A percentile compares a stretch with the other conserved stretches of the same genome.
These are phyloP conservation scores for Vigna reflexopilosa DNA, from an alignment of 306 rosid species.

Conservation along the genomic window DNA sequence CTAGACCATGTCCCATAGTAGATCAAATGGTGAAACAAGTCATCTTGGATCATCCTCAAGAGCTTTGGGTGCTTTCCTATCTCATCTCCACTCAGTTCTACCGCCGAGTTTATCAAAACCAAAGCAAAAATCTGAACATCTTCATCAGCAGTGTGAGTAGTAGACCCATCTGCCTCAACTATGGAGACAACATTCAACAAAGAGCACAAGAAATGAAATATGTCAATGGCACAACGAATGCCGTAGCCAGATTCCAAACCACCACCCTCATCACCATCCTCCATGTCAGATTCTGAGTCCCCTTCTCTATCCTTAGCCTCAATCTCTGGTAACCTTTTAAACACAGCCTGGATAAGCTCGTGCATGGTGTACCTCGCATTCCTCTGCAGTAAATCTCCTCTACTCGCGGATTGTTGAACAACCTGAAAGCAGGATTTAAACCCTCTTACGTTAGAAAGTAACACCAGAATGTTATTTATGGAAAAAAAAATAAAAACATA, in stretches of 20 bases:
- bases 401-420: conserved; percentile 67
- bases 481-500: background rate
- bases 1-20: conserved; percentile 77
- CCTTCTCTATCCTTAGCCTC: conserved; percentile 49
- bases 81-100: conserved; percentile 81
- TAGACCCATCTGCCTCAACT: conserved; percentile 64
- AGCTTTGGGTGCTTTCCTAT: conserved; percentile 80
- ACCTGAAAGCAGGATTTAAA: conserved; percentile 58
- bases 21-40: conserved; percentile 88
- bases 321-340: conserved; percentile 65
- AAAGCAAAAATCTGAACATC: conserved; percentile 83
- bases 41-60: conserved; percentile 89
- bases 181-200: conserved; percentile 76
- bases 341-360: conserved; percentile 77
- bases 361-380: conserved; percentile 82
- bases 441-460: background rate
- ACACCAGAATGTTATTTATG: background rate
- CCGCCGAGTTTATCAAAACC: conserved; percentile 78
- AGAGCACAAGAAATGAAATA: conserved; percentile 85
- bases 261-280: conserved; percentile 50
- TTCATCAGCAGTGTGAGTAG: conserved; percentile 66
- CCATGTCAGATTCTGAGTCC: conserved; percentile 58
- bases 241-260: conserved; percentile 65
- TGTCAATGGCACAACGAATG: conserved; percentile 70
- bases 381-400: conserved; percentile 80